Percentiles rank a stretch among this genome's conserved stretches.
Conservation (phyloP, 495 filamentous ascomycete species). For the Rusavskia elegans region DNA sequence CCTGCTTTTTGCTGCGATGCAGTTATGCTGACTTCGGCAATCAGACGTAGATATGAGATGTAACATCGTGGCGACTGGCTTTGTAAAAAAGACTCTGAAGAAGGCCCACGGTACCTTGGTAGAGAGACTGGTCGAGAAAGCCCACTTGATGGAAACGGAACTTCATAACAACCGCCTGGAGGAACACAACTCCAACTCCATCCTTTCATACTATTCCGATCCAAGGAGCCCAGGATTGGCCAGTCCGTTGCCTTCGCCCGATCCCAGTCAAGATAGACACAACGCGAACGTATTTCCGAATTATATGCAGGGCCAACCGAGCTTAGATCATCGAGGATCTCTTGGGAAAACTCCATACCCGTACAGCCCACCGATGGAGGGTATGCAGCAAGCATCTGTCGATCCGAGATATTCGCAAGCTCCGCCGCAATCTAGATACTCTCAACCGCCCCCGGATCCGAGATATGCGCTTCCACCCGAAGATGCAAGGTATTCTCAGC, state of each 20-base stretch:
- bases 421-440: not conserved
- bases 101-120: conserved; percentile 52
- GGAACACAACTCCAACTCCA: conserved; percentile 1
- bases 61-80: conserved; percentile 53
- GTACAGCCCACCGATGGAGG: not conserved
- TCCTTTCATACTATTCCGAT: conserved; percentile 1
- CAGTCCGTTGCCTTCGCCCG: not conserved
- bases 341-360: not conserved
- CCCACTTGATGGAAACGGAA: conserved; percentile 18
- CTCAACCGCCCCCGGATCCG: not conserved
- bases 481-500: not conserved
- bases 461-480: not conserved
- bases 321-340: not conserved
- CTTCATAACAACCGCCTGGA: conserved; percentile 6
- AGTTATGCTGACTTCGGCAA: too few relatives aligned
- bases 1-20: too few relatives aligned
- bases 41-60: conserved; percentile 56
- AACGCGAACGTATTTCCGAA: not conserved
- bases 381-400: not conserved
- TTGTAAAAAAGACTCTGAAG: conserved; percentile 63
- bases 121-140: conserved; percentile 45
- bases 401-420: too few relatives aligned
- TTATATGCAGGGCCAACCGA: not conserved
- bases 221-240: not conserved
- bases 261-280: not conserved